Base-by-base conservation (phyloP, 192 early-diverging fungal species). In the Phlyctochytrium bullatum region DNA sequence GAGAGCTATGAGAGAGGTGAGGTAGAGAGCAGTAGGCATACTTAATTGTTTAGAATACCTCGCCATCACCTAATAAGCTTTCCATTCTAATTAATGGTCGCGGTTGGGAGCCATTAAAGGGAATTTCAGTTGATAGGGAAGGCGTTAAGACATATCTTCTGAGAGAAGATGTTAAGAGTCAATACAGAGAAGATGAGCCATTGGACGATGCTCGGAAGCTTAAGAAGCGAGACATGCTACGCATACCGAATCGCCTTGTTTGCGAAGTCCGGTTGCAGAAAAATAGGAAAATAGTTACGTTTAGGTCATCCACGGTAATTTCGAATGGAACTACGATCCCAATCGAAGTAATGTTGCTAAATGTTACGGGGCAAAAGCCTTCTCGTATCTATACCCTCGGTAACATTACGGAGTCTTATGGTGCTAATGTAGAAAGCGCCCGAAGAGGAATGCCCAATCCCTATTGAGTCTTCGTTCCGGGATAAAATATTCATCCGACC, bases 41-140 rank as follows among this genome's bases (percentile, higher is more conserved):
- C 40, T 1, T 25, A 32, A 29, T 64, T 78, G 4, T 47, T 27
- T 31, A 77, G 71, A 67, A 76, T 14, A 76, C 76, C 12, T 62
- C 69, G 10, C 79, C 82, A 14, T 60, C 80, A 34, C 88, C 87
- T 61, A 96, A 98, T 62, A 85, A 86, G 62, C 69, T 98, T 14
- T 93, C 89, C 29, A 68, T 96, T 16, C 93, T 95, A 76, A 84
- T 97, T 58, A 77, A 91, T 57, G 90, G 91, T 23, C 85, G 89
- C 1, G 81, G 89, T 0, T 97, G 95, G 94, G 95, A 98, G 75
- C 92, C 90, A 67, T 78, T 97, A 36, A 94, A 92, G 59, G 88
- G 88, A 10, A 86, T 97, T 47, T 75, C 87, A 57, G 91, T 99
- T 0, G 97, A 99, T 73, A 79, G 90, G 25, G 96, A 98, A 76